phyloP scores from a whole-genome alignment of 768 basidiomycete genomes.

The Coprinopsis cinerea region DNA sequence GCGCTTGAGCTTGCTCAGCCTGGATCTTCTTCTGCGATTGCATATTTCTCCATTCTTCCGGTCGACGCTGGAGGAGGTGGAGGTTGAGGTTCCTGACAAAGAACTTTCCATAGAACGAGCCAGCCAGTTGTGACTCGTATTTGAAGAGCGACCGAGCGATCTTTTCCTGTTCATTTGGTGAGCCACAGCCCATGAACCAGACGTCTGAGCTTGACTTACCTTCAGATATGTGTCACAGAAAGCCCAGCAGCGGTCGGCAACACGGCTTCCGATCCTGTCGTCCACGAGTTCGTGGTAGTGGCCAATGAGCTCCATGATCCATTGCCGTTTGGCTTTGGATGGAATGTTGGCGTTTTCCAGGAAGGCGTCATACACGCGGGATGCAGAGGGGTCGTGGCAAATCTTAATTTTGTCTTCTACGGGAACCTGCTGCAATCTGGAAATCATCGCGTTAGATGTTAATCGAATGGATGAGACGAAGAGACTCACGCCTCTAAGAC shows the following conservation, averaged over 20 bases:
- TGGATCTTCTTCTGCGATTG: slow-evolving; percentile 44
- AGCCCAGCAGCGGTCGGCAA: slow-evolving; percentile 88
- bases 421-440: slow-evolving; percentile 54
- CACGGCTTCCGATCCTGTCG: slow-evolving; percentile 85
- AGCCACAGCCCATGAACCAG: slow-evolving; percentile 5
- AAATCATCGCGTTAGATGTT: slow-evolving; percentile 3
- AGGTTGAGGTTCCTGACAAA: slow-evolving; percentile 77
- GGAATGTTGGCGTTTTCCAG: slow-evolving; percentile 65
- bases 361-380: slow-evolving; percentile 74
- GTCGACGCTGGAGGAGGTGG: slow-evolving; percentile 67
- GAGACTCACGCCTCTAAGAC: slow-evolving; percentile 61
- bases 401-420: slow-evolving; percentile 52
- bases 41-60: slow-evolving; percentile 78
- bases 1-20: slow-evolving; percentile 14
- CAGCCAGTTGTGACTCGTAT: slow-evolving; percentile 65
- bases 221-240: slow-evolving; percentile 90
- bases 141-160: slow-evolving; percentile 76
- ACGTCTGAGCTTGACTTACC: slow-evolving; percentile 39
- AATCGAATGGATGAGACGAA: neutral
- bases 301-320: slow-evolving; percentile 72
- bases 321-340: slow-evolving; percentile 57
- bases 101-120: slow-evolving; percentile 82
- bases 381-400: slow-evolving; percentile 53
- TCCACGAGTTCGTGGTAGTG: slow-evolving; percentile 78
- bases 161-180: slow-evolving; percentile 60